A percentile compares a stretch with the other conserved stretches of the same genome.
Conservation (phyloP, 2,329 filamentous ascomycete species). For the Aphanoascus verrucosus region DNA sequence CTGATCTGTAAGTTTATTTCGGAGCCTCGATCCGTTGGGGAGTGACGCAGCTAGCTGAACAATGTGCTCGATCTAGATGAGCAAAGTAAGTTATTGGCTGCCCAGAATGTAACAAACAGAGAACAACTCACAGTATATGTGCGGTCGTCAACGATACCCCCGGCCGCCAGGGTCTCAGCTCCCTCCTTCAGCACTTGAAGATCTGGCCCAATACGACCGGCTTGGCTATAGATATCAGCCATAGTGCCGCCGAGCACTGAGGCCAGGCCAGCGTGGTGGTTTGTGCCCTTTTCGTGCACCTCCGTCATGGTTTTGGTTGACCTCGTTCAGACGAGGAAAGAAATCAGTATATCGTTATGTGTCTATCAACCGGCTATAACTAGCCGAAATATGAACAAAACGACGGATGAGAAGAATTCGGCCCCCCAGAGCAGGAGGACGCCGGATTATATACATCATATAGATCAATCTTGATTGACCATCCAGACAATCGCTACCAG, state of each 20-base stretch:
- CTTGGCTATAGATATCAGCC: conserved; percentile 7
- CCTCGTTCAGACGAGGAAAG: too few species aligned
- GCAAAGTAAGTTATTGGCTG: background rate
- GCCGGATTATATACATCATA: background rate
- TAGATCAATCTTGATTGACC: background rate
- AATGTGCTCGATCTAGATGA: conserved; percentile 9
- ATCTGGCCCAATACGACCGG: conserved; percentile 3
- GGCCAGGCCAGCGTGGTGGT: background rate
- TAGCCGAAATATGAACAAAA: too few species aligned
- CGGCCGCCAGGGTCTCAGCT: background rate
- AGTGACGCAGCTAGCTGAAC: conserved; percentile 9
- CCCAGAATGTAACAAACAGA: background rate
- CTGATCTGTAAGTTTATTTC: conserved; percentile 20
- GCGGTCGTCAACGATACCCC: conserved; percentile 9
- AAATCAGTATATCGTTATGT: too few species aligned
- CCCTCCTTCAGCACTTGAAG: conserved; percentile 1
- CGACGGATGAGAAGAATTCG: background rate
- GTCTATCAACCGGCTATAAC: too few species aligned
- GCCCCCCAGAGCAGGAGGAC: background rate
- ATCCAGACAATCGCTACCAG: background rate
- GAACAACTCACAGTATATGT: conserved; percentile 1
- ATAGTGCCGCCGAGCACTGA: conserved; percentile 2
- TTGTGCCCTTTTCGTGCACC: background rate
- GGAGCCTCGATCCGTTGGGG: conserved; percentile 13
- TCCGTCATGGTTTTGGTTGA: background rate